Conservation (phyloP, 345 rosid species). For the Citrus hindsii region DNA sequence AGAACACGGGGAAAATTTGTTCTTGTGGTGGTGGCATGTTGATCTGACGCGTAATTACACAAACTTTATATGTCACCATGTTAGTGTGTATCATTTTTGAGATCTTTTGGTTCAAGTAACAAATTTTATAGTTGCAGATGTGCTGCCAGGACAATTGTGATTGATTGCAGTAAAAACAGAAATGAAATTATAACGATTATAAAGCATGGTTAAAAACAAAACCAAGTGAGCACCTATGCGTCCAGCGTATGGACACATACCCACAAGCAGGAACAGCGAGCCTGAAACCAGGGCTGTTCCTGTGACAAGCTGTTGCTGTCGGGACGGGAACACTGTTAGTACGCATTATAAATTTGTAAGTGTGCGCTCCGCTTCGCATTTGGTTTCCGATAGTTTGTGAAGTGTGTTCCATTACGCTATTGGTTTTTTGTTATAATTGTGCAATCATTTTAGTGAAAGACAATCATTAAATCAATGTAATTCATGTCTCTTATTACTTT, state of each 20-base stretch:
- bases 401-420: too few relatives aligned
- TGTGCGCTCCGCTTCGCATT: too few relatives aligned
- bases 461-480: not conserved
- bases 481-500: too few relatives aligned
- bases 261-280: too few relatives aligned
- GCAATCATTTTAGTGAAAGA: not conserved
- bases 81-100: not conserved
- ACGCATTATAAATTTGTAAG: not conserved
- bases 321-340: too few relatives aligned
- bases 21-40: not conserved
- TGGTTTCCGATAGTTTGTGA: too few relatives aligned
- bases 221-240: not conserved
- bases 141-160: too few relatives aligned
- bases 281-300: too few relatives aligned
- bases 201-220: not conserved
- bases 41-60: not conserved
- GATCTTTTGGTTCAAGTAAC: not conserved
- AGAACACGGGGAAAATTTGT: not conserved
- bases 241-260: too few relatives aligned
- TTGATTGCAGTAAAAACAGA: not conserved
- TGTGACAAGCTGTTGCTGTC: too few relatives aligned
- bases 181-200: not conserved
- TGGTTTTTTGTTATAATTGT: not conserved
- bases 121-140: not conserved
- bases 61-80: not conserved